Conservation (phyloP, 208 protist species). For the Leishmania tropica region DNA sequence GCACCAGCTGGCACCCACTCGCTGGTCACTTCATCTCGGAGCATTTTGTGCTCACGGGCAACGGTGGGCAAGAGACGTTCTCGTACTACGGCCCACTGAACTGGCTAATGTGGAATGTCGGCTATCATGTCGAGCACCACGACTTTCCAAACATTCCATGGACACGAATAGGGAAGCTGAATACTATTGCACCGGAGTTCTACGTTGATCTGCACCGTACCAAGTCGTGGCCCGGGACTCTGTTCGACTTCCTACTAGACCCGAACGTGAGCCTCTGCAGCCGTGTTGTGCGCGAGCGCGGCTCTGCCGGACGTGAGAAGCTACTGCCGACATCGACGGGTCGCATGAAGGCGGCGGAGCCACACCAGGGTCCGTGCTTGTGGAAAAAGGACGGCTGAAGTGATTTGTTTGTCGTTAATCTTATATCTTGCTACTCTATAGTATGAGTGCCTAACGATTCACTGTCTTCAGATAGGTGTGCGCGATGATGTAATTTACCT, state of each 20-base stretch:
- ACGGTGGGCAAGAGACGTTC: slow-evolving; percentile 94
- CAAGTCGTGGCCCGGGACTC: slow-evolving; percentile 75
- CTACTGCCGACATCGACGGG: slow-evolving; percentile 46
- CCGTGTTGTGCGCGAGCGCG: slow-evolving; percentile 78
- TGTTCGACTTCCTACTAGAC: slow-evolving; percentile 88
- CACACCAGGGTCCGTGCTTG: slow-evolving; percentile 52
- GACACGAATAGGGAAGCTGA: slow-evolving; percentile 81
- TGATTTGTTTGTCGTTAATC: background rate
- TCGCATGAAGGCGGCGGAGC: slow-evolving; percentile 42
- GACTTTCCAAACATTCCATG: slow-evolving; percentile 97
- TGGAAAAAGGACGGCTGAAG: slow-evolving; percentile 29
- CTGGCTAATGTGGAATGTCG: slow-evolving; percentile 91
- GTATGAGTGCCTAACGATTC: background rate
- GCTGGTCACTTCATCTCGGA: slow-evolving; percentile 94
- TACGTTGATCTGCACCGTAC: slow-evolving; percentile 87
- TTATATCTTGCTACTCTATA: background rate
- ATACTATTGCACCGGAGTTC: slow-evolving; percentile 92
- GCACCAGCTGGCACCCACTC: slow-evolving; percentile 87
- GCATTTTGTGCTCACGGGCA: slow-evolving; percentile 88
- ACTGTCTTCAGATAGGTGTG: background rate
- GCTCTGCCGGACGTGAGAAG: slow-evolving; percentile 46
- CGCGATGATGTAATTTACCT: background rate
- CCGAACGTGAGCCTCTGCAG: slow-evolving; percentile 64
- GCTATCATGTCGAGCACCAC: slow-evolving; percentile 98
- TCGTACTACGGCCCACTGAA: slow-evolving; percentile 97